Base-by-base conservation (phyloP, 768 basidiomycete species). In the Hemileccinum rubropunctum region DNA sequence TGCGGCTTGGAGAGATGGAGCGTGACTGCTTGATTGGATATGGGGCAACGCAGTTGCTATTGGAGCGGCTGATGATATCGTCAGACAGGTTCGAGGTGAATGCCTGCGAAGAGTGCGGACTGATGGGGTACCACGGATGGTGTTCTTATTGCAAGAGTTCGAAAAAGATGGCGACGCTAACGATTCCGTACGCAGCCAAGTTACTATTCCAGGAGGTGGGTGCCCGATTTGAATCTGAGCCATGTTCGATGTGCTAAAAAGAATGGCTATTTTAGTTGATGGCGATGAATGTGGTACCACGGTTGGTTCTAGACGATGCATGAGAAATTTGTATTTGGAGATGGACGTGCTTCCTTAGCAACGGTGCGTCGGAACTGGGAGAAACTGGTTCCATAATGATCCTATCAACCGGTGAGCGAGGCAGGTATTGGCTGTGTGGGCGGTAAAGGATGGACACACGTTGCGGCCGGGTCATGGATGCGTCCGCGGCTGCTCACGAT, bases 1-100 rank as follows among this genome's bases (percentile, higher is more conserved):
- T 99, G 56, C 91, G 97, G 40, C 76, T 99, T 14, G 97, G 97
- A 43, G 97, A 99, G 73, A 99, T 99, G 97, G 97, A 99, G 65
- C 86, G 97, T 40, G 97, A 99, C 71, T 99, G 97, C 68, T 76
- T 98, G 36, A 95, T 98, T 61, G 97, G 95, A 35, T 91, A 99
- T 61, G 97, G 97, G n/a, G 97, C 97, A 10, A 95, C 95, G 0
- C 95, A 98, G 62, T 78, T 99, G 39, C 74, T 99, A 30, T 82
- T 99, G 3, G 97, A 99, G 70, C 88, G 97, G 21, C 79, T 99
- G 14, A 99, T 99, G 97, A 95, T 98, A 53, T 98, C 95, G 6
- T 97, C 94, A 20, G 97, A 99, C 72, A 91, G 91, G 62, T 99
- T 98, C 63, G 91, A 97, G 68, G 91, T 97, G 45, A 91, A 95